A percentile compares a stretch with the other conserved stretches of the same genome.
phyloP scores from a whole-genome alignment of 371 early-diverging fungal genomes.

The Mortierella sp. region DNA sequence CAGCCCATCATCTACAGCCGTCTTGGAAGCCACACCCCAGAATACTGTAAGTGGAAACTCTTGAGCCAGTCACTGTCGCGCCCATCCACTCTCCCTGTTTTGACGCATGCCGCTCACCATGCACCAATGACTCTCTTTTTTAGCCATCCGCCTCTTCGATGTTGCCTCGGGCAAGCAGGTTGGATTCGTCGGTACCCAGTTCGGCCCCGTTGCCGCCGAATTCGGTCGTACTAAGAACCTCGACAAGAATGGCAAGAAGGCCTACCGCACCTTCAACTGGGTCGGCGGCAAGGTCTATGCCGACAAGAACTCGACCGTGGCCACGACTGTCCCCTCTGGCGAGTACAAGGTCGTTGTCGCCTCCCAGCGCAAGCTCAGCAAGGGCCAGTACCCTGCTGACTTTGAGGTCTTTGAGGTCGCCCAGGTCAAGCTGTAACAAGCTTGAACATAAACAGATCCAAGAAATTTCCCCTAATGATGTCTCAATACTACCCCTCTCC shows the following conservation, averaged over 20 bases:
- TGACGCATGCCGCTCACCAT: too few species aligned
- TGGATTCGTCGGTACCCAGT: slow-evolving; percentile 30
- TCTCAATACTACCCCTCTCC: too few species aligned
- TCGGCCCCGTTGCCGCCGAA: slow-evolving; percentile 6
- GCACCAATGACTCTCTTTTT: background rate
- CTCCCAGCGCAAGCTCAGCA: slow-evolving; percentile 43
- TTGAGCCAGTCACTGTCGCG: too few species aligned
- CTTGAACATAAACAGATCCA: background rate
- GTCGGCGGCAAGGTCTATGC: slow-evolving; percentile 12
- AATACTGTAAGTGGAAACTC: slow-evolving; percentile 10
- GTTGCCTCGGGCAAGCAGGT: slow-evolving; percentile 14
- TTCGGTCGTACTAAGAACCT: slow-evolving; percentile 34
- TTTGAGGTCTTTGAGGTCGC: slow-evolving; percentile 38
- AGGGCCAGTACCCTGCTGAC: slow-evolving; percentile 37
- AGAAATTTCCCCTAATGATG: background rate
- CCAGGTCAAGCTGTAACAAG: slow-evolving; percentile 9
- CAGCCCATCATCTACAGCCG: slow-evolving; percentile 18
- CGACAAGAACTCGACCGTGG: slow-evolving; percentile 4
- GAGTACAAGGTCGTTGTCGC: slow-evolving; percentile 39
- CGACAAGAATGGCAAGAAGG: slow-evolving; percentile 7
- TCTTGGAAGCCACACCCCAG: slow-evolving; percentile 49
- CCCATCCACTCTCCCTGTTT: slow-evolving; percentile 4
- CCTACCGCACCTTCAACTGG: slow-evolving; percentile 20
- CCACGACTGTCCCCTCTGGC: slow-evolving; percentile 26
- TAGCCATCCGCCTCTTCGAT: slow-evolving; percentile 14